phyloP scores from a whole-genome alignment of 179 eudicot species.

The Nepenthes alata region DNA sequence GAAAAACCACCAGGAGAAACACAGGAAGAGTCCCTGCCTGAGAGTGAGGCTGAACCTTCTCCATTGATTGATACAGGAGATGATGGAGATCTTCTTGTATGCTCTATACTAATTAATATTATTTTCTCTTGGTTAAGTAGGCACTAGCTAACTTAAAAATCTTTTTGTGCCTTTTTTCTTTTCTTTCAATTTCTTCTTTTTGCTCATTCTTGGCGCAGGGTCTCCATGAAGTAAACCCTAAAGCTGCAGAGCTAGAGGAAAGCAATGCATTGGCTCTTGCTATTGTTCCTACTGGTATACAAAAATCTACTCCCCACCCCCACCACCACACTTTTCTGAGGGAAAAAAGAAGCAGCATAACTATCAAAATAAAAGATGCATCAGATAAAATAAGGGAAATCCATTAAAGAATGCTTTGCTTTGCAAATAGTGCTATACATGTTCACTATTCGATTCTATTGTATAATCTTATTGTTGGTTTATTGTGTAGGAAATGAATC shows the following conservation, averaged over 20 bases:
- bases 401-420: no score
- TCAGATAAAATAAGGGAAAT: no score
- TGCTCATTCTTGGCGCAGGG: constrained; percentile 34
- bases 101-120: constrained; percentile 1
- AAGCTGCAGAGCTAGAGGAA: constrained; percentile 64
- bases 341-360: no score
- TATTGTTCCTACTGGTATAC: constrained; percentile 64
- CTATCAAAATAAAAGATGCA: no score
- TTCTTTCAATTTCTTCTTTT: neutral
- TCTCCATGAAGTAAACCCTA: constrained; percentile 52
- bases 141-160: neutral
- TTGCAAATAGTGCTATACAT: no score
- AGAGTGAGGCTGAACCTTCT: constrained; percentile 34
- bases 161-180: neutral
- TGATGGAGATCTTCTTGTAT: constrained; percentile 66
- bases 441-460: neutral
- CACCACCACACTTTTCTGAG: no score
- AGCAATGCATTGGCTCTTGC: constrained; percentile 89
- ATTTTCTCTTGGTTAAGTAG: neutral
- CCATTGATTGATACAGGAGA: constrained; percentile 44
- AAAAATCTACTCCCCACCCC: neutral
- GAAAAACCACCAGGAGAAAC: constrained; percentile 26
- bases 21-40: constrained; percentile 23
- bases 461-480: neutral
- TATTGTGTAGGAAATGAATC: constrained; percentile 34